Percentiles rank a stretch among this genome's conserved stretches.
These are phyloP conservation scores for Phytophthora fragariae DNA, from an alignment of 352 stramenopile species.

Conservation along the genomic window DNA sequence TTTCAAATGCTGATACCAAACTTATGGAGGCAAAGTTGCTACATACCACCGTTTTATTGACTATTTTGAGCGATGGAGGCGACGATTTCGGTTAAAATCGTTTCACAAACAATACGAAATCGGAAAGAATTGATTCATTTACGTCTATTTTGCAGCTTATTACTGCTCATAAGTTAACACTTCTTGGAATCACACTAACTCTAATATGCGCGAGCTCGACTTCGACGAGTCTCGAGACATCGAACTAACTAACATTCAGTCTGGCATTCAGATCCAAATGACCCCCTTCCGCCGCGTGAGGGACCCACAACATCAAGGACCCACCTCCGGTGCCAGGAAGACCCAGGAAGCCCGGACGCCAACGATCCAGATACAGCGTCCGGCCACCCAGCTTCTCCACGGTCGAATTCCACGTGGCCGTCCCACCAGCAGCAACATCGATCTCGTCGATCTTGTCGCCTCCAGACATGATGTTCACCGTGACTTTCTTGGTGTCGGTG, in stretches of 20 bases:
- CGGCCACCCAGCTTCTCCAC: slow-evolving; percentile 48
- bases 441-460: slow-evolving; percentile 57
- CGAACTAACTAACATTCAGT: slow-evolving; percentile 50
- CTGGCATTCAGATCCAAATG: slow-evolving; percentile 56
- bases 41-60: too few relatives aligned
- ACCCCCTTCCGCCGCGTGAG: slow-evolving; percentile 44
- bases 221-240: too few relatives aligned
- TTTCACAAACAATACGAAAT: too few relatives aligned
- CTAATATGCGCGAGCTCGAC: too few relatives aligned
- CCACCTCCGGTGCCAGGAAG: slow-evolving; percentile 62
- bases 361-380: slow-evolving; percentile 78
- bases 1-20: too few relatives aligned
- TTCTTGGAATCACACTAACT: too few relatives aligned
- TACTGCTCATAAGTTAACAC: slow-evolving; percentile 4
- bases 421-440: slow-evolving; percentile 42
- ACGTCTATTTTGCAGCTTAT: slow-evolving; percentile 10
- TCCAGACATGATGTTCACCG: slow-evolving; percentile 60
- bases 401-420: slow-evolving; percentile 46
- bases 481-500: slow-evolving; percentile 54
- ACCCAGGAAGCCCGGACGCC: slow-evolving; percentile 58
- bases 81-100: too few relatives aligned
- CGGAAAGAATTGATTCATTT: neutral
- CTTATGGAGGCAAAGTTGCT: too few relatives aligned
- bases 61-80: too few relatives aligned
- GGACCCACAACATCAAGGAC: slow-evolving; percentile 72